Conservation (phyloP, 2,329 filamentous ascomycete genomes). For the Teratosphaeria viscida region DNA sequence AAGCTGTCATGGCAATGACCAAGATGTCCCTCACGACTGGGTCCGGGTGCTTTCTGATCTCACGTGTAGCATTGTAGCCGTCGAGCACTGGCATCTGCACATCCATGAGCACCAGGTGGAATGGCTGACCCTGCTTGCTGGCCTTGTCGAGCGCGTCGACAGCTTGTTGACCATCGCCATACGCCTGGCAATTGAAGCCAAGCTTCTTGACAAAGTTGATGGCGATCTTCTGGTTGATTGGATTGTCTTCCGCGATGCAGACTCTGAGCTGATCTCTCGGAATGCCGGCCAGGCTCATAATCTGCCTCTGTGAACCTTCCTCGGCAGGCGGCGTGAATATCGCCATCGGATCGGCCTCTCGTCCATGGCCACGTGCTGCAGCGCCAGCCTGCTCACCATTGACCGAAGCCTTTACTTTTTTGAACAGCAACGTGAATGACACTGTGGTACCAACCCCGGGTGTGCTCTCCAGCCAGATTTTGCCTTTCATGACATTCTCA, state of each 20-base stretch:
- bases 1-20: conserved; percentile 97
- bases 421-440: conserved; percentile 76
- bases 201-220: conserved; percentile 81
- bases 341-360: conserved; percentile 44
- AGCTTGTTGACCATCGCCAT: conserved; percentile 79
- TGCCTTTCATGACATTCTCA: conserved; percentile 81
- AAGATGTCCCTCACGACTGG: conserved; percentile 69
- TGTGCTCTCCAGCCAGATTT: conserved; percentile 69
- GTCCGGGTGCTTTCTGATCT: conserved; percentile 66
- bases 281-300: conserved; percentile 60
- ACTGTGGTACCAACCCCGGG: conserved; percentile 60
- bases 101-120: conserved; percentile 90
- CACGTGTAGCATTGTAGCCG: conserved; percentile 80
- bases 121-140: conserved; percentile 61
- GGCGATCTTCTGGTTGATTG: conserved; percentile 88
- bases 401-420: conserved; percentile 57
- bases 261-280: conserved; percentile 71
- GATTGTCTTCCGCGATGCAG: conserved; percentile 90
- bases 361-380: conserved; percentile 7
- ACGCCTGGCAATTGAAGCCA: conserved; percentile 78
- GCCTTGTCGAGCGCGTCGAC: conserved; percentile 73
- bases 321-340: conserved; percentile 44
- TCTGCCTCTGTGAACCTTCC: conserved; percentile 25
- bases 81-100: conserved; percentile 93
- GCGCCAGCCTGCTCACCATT: conserved; percentile 13